These are phyloP conservation scores for Quercus wislizeni DNA, from an alignment of 306 rosid species.

Conservation along the genomic window DNA sequence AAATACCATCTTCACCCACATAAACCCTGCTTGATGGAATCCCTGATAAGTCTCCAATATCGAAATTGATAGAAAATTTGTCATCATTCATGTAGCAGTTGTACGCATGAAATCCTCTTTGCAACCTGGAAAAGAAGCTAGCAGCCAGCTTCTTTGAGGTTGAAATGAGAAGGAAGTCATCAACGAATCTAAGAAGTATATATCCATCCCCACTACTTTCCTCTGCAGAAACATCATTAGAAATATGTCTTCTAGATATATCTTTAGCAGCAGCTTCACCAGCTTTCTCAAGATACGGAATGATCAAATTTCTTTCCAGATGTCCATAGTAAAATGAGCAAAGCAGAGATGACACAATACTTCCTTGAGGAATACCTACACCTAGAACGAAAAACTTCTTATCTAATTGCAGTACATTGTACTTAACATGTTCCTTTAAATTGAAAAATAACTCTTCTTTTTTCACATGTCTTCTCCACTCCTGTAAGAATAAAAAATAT, in stretches of 20 bases:
- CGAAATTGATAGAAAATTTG: slow-evolving; percentile 55
- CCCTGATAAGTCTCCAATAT: slow-evolving; percentile 34
- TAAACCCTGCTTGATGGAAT: slow-evolving; percentile 43
- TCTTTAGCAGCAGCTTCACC: slow-evolving; percentile 24
- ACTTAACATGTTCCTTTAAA: slow-evolving; percentile 67
- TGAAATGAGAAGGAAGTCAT: slow-evolving; percentile 80
- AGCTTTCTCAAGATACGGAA: slow-evolving; percentile 62
- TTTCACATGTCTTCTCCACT: slow-evolving; percentile 34
- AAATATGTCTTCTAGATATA: slow-evolving; percentile 3
- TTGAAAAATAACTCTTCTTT: slow-evolving; percentile 36
- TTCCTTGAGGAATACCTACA: slow-evolving; percentile 95
- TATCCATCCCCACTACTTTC: slow-evolving; percentile 12
- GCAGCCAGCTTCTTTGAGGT: slow-evolving; percentile 76
- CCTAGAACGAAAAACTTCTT: slow-evolving; percentile 72
- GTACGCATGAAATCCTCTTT: too few relatives aligned
- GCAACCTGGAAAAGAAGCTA: neutral
- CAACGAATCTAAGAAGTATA: slow-evolving; percentile 58
- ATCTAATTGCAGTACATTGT: slow-evolving; percentile 68
- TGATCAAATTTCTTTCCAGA: slow-evolving; percentile 63
- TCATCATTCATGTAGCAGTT: too few relatives aligned
- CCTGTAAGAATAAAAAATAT: slow-evolving; percentile 40
- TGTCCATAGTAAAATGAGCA: slow-evolving; percentile 86
- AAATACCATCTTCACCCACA: slow-evolving; percentile 48
- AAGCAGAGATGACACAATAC: slow-evolving; percentile 79
- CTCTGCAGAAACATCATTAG: slow-evolving; percentile 13